phyloP scores from a whole-genome alignment of 1,139 yeast species.

The Wickerhamomyces sp. region DNA sequence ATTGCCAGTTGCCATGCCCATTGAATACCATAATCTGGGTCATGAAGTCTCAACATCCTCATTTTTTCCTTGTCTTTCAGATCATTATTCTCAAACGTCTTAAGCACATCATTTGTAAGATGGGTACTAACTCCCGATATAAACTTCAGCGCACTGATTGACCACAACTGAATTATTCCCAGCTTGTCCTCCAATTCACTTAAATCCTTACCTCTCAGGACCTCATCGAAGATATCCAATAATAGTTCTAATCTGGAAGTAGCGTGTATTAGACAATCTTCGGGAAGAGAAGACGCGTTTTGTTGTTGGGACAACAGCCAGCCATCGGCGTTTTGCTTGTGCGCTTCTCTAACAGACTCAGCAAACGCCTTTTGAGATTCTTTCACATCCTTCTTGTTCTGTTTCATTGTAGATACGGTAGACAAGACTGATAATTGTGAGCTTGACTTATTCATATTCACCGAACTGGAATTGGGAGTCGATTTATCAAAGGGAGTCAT shows the following conservation, averaged over 20 bases:
- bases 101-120: constrained; percentile 10
- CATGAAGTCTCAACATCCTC: constrained; percentile 12
- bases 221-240: constrained; percentile 15
- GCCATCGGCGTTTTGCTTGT: constrained; percentile 12
- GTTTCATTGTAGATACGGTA: too few species aligned
- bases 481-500: constrained; percentile 4
- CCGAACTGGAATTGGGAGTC: background rate
- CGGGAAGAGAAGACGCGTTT: constrained; percentile 3
- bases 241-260: constrained; percentile 13
- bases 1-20: constrained; percentile 38
- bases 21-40: constrained; percentile 17
- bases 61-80: constrained; percentile 12
- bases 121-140: constrained; percentile 14
- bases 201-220: constrained; percentile 5
- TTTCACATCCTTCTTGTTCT: too few species aligned
- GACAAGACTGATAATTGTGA: background rate
- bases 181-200: constrained; percentile 1
- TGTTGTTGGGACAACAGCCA: constrained; percentile 13
- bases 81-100: constrained; percentile 16
- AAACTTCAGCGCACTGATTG: constrained; percentile 17
- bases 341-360: constrained; percentile 11
- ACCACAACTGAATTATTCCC: constrained; percentile 17
- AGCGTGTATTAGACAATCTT: constrained; percentile 16
- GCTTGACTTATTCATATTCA: background rate
- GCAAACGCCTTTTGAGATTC: constrained; percentile 3